A percentile compares a stretch with the other conserved stretches of the same genome.
Evolutionary conservation across 1,284 basidiomycete genomes (phyloP).

Genomic region (Rhodotorula sp.): DNA sequence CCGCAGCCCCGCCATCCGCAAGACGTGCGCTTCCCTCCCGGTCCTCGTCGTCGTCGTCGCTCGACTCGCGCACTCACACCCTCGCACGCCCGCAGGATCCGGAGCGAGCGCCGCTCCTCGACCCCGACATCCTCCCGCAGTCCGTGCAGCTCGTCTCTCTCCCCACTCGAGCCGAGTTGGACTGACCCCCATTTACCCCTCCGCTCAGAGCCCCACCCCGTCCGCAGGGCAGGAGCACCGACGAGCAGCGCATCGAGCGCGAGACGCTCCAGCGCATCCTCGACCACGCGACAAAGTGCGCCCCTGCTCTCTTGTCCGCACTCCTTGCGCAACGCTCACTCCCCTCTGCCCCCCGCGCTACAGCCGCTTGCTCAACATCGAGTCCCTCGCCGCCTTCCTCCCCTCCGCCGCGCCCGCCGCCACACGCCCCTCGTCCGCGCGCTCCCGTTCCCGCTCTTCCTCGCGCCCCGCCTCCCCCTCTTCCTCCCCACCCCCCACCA

Average conservation of each 20-base stretch:
- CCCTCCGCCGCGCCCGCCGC: neutral
- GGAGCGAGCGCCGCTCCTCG: slow-evolving; percentile 19
- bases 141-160: neutral
- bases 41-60: neutral
- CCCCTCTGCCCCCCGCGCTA: too few relatives aligned
- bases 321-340: neutral
- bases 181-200: too few relatives aligned
- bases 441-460: neutral
- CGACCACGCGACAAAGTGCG: slow-evolving; percentile 19
- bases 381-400: neutral
- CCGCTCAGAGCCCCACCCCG: slow-evolving; percentile 23
- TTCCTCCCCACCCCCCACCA: neutral
- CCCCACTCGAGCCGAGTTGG: neutral
- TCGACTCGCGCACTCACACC: neutral
- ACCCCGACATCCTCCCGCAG: slow-evolving; percentile 34
- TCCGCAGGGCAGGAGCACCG: slow-evolving; percentile 9
- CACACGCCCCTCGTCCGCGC: neutral
- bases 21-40: neutral
- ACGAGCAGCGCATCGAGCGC: slow-evolving; percentile 20
- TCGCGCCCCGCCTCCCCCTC: neutral
- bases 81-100: neutral
- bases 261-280: slow-evolving; percentile 8
- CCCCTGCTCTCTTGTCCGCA: neutral
- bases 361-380: slow-evolving; percentile 31
- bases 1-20: neutral